Evolutionary conservation across 495 filamentous ascomycete species (phyloP), one percentile per base, ranked within the genome.

Genomic region (Penicillium mononematosum): DNA sequence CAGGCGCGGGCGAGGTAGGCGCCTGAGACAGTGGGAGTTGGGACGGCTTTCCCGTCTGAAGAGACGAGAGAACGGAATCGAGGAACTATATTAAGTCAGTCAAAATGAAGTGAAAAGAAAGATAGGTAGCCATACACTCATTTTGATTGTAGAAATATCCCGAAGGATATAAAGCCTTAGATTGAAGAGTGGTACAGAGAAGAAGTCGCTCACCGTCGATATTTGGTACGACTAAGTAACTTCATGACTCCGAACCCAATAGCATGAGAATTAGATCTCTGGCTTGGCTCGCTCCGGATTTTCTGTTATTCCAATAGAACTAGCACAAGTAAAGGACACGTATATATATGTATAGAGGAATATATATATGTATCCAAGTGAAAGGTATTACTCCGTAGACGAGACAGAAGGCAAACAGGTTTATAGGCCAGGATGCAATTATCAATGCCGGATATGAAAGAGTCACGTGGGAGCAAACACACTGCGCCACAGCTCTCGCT

Each of bases 11-110:
- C 42, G 69, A 31, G 17, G 67, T 62, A 50, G 77, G 64, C 44
- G 67, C 64, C 19, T 64, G 61, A 32, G 70, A 60, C 19, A 71
- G 58, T 16, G 70, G 67, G 17, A 65, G 50, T 32, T 65, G 69
- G 36, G 73, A 53, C 42, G 71, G 70, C 45, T 72, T 72, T 43
- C 74, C 79, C 66, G 75, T 75, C 65, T 77, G 73, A 39, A 85
- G 75, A 34, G 79, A 82, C 56, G 81, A 77, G 53, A 84, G 75
- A 27, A 84, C 74, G 22, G 82, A 84, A 63, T 81, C 82, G 63
- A 85, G 77, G 56, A 83, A 83, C 82, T 85, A 42, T 11, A 22
- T 10, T 20, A 39, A 27, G 55, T 78, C 36, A 76, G 67, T 29
- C 32, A 29, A 54, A 57, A 53, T 41, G 12, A 53, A 31, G 22